phyloP scores from a whole-genome alignment of 371 early-diverging fungal genomes.

The Dinochytrium kinnereticum region DNA sequence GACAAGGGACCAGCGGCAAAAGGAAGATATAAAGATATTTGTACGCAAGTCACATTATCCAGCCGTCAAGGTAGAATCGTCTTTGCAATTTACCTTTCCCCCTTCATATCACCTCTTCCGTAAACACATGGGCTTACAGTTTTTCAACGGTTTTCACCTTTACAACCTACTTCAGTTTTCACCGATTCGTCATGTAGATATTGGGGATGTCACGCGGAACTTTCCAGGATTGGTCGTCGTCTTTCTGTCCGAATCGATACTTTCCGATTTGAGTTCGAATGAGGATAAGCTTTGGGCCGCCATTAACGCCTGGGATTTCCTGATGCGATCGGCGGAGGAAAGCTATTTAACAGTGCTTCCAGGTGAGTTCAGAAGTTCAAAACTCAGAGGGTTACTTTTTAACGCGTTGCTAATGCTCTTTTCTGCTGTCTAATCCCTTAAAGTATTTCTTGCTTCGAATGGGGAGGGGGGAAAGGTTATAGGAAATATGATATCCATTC shows the following conservation, averaged over 20 bases:
- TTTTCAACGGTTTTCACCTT: background rate
- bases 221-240: background rate
- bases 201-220: background rate
- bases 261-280: background rate
- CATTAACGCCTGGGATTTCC: background rate
- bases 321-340: background rate
- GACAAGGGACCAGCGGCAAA: no score
- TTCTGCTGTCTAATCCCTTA: no score
- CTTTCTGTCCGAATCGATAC: background rate
- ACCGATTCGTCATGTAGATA: background rate
- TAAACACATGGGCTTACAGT: no score
- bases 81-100: no score
- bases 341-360: background rate
- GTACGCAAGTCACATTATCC: background rate
- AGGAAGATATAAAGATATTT: background rate
- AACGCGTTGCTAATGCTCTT: no score
- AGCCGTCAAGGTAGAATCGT: background rate
- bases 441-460: background rate
- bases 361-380: no score
- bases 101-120: no score
- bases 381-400: no score
- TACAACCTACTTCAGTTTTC: background rate
- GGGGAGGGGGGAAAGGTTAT: background rate
- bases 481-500: background rate
- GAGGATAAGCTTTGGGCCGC: constrained; percentile 2